phyloP scores from a whole-genome alignment of 257 asterid species.

The Hygrophila difformis region DNA sequence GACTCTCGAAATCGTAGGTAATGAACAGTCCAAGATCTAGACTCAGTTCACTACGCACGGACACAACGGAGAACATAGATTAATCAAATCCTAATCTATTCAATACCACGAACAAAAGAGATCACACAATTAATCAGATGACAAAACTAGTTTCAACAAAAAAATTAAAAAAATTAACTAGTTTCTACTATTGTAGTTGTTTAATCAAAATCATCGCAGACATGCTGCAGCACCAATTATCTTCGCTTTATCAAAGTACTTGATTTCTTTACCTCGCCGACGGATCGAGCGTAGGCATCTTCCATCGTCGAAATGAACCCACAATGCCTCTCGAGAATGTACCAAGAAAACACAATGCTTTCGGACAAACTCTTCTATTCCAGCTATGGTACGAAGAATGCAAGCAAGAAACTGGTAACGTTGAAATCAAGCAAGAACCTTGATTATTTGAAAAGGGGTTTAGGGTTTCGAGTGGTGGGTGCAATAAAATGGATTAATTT shows the following conservation, averaged over 20 bases:
- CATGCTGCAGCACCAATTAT: no score
- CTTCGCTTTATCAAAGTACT: no score
- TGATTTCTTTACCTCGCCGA: constrained; percentile 43
- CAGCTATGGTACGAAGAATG: neutral
- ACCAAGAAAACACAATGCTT: neutral
- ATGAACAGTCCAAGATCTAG: neutral
- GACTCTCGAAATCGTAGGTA: neutral
- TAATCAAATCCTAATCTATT: constrained; percentile 1
- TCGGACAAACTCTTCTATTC: neutral
- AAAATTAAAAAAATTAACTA: no score
- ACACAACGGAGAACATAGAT: neutral
- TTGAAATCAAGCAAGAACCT: constrained; percentile 10
- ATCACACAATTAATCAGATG: no score
- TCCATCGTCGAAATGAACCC: constrained; percentile 62
- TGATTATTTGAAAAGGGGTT: constrained; percentile 10
- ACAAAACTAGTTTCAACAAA: neutral
- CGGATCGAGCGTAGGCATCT: constrained; percentile 87
- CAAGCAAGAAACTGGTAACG: constrained; percentile 12
- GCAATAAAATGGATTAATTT: constrained; percentile 1
- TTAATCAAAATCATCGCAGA: no score
- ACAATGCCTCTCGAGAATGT: constrained; percentile 7
- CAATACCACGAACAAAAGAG: neutral
- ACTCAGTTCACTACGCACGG: neutral
- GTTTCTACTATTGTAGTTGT: neutral
- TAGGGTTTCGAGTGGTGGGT: constrained; percentile 24